Base-by-base conservation (phyloP, 2,329 filamentous ascomycete genomes). In the Lachnellula subtilissima region DNA sequence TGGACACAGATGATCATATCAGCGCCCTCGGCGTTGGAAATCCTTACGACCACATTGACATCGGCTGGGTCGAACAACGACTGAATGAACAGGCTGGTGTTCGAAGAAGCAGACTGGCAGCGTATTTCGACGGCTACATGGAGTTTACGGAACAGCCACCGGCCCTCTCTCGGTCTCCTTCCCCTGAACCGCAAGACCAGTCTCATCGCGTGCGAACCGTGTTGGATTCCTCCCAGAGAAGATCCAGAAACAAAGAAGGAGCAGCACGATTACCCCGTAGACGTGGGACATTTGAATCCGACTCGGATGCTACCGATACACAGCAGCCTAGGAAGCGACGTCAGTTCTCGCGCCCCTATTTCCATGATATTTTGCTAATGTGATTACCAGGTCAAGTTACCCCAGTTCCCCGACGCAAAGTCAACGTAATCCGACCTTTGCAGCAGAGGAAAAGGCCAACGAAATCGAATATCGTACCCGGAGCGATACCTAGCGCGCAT, bases 51-150 rank as follows among this genome's bases (percentile, higher is more conserved):
- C 36, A 52, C 37, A 57, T 60, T 46, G 57, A 60, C 35, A 48
- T 53, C 25, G 49, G 49, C 22, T 60, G 55, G 51, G 32, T 60
- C 32, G 55, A 56, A 25, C 54, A 50, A 46, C 49, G 57, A 35
- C 23, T 60, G 15, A 50, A 56, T 4, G 57, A 59, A n/a, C 39
- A 48, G 19, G 45, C 54, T 7, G 48, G 40, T n/a, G 51, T 42
- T 8, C 49, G 57, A 39, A 54, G 45, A 23, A 60, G 54, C 49
- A 57, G 48, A 49, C 46, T 60, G 17, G 45, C 48, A 25, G 48
- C 57, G 17, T 60, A 60, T 49, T 60, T 57, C 19, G 57, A 60
- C 4, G 57, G 57, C 15, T 51, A 55, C 22, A 60, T 60, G 54
- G 54, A 60, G 47, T 60, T 60, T 49, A 36, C 28, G 22, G 49